Percentiles rank a stretch among this genome's conserved stretches.
Conservation (phyloP, 129 eudicot genomes). For the Helichrysum umbraculigerum region DNA sequence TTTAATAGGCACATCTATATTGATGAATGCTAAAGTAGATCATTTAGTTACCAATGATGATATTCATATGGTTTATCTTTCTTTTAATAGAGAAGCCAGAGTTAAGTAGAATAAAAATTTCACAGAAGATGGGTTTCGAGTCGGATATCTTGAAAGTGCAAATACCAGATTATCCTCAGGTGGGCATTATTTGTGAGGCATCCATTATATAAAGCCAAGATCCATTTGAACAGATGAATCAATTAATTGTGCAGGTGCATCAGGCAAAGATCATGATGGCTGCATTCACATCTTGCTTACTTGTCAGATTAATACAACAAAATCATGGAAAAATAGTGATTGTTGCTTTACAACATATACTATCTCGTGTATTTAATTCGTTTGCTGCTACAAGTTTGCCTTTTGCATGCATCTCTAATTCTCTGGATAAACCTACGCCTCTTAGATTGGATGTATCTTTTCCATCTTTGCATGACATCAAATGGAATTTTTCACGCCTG, state of each 20-base stretch:
- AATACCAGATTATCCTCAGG: slow-evolving; percentile 44
- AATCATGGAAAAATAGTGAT: slow-evolving; percentile 27
- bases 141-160: slow-evolving; percentile 34
- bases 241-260: slow-evolving; percentile 52
- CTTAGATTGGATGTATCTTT: slow-evolving; percentile 78
- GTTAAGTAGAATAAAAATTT: slow-evolving; percentile 22
- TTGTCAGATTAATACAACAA: slow-evolving; percentile 44
- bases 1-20: background rate
- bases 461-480: slow-evolving; percentile 76
- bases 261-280: slow-evolving; percentile 47
- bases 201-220: slow-evolving; percentile 13
- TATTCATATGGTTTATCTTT: background rate
- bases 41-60: background rate
- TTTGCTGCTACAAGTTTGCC: slow-evolving; percentile 48
- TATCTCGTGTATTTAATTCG: slow-evolving; percentile 38
- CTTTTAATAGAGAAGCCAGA: slow-evolving; percentile 41
- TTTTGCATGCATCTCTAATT: slow-evolving; percentile 79
- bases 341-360: slow-evolving; percentile 27
- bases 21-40: slow-evolving; percentile 1
- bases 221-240: slow-evolving; percentile 31
- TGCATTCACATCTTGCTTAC: slow-evolving; percentile 44
- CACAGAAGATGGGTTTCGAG: slow-evolving; percentile 23
- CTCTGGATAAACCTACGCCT: slow-evolving; percentile 79
- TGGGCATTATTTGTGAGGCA: slow-evolving; percentile 34
- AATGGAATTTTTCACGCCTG: slow-evolving; percentile 71